Percentiles rank a stretch among this genome's conserved stretches.
These are phyloP conservation scores for Citrullus amarus DNA, from an alignment of 306 rosid genomes.

Conservation along the genomic window DNA sequence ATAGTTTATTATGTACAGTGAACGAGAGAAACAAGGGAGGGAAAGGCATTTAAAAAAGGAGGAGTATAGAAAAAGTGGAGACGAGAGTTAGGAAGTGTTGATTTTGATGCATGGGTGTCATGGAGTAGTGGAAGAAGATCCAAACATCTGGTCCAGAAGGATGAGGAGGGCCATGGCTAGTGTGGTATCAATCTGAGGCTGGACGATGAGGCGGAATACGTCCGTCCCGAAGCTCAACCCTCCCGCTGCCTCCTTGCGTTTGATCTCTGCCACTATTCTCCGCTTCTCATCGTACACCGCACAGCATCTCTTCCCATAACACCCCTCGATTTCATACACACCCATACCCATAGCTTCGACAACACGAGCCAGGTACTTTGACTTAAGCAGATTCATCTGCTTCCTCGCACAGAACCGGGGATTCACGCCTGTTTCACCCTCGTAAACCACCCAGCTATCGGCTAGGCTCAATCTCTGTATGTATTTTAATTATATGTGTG, in stretches of 20 bases:
- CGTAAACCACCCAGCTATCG: constrained; percentile 56
- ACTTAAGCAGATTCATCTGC: constrained; percentile 27
- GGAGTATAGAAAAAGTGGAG: neutral
- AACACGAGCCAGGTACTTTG: constrained; percentile 40
- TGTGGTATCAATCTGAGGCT: constrained; percentile 42
- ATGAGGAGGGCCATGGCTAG: constrained; percentile 59
- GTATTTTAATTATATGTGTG: neutral
- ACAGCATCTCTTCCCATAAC: constrained; percentile 49
- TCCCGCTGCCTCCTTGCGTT: constrained; percentile 42
- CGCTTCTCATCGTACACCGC: constrained; percentile 30
- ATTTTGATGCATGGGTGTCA: neutral
- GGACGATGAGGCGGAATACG: constrained; percentile 49
- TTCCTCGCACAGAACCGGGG: constrained; percentile 35
- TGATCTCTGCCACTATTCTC: constrained; percentile 55
- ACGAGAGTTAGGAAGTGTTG: neutral
- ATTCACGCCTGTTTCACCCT: constrained; percentile 36
- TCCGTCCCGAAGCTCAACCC: constrained; percentile 53
- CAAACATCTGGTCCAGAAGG: constrained; percentile 53
- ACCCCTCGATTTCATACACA: constrained; percentile 48
- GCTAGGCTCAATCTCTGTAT: constrained; percentile 45
- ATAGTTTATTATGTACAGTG: neutral
- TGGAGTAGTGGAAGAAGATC: constrained; percentile 18
- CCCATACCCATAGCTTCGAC: neutral
- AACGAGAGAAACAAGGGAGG: neutral
- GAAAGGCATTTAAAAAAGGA: neutral